phyloP scores from a whole-genome alignment of 495 filamentous ascomycete species.

The Penicillium angulare region DNA sequence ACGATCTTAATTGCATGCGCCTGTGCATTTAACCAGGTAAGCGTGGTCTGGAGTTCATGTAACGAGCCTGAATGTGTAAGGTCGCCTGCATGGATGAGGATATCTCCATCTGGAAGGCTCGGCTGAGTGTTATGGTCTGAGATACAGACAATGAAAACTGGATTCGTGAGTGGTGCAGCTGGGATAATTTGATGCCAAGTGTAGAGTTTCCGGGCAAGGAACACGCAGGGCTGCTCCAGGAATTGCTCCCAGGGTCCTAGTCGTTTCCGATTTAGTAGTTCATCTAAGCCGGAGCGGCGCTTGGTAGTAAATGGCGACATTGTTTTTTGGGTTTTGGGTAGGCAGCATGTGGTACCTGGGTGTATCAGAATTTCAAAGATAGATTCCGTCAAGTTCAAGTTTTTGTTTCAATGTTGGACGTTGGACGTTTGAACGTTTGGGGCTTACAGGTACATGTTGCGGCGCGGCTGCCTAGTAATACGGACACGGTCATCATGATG shows the following conservation, averaged over 20 bases:
- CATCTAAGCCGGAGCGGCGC: not conserved
- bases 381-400: too few species aligned
- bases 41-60: constrained; percentile 56
- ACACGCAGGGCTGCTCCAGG: constrained; percentile 11
- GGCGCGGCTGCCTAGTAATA: too few species aligned
- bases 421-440: too few species aligned
- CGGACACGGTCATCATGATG: too few species aligned
- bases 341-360: too few species aligned
- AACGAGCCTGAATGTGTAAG: constrained; percentile 60
- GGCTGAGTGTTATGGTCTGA: constrained; percentile 65
- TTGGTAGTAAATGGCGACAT: too few species aligned
- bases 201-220: constrained; percentile 16
- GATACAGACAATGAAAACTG: constrained; percentile 47
- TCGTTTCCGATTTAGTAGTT: constrained; percentile 13
- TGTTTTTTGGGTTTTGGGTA: too few species aligned
- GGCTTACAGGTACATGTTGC: too few species aligned
- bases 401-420: too few species aligned
- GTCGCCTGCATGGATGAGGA: constrained; percentile 78
- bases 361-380: too few species aligned
- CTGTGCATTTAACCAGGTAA: constrained; percentile 60
- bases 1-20: constrained; percentile 66
- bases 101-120: constrained; percentile 60
- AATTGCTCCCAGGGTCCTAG: constrained; percentile 17
- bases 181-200: constrained; percentile 11
- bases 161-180: constrained; percentile 11